Evolutionary conservation across 106 monocot species (phyloP).

Genomic region (Allium sativum): DNA sequence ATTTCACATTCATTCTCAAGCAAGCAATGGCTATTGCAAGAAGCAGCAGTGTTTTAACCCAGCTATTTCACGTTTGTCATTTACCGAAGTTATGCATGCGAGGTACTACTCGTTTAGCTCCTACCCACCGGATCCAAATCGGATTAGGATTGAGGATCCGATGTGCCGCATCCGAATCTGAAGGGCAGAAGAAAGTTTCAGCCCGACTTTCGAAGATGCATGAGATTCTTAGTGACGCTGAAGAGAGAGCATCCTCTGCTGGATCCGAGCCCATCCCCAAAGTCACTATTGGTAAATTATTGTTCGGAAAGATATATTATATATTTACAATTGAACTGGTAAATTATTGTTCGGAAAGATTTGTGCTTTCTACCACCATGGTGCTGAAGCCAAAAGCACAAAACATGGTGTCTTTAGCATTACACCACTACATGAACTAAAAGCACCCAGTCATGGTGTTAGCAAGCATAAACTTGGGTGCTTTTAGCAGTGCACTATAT

Average conservation of each 20-base stretch:
- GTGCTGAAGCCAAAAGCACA: too few relatives aligned
- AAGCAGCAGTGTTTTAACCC: slow-evolving; percentile 6
- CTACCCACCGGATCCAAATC: slow-evolving; percentile 16
- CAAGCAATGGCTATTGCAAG: slow-evolving; percentile 16
- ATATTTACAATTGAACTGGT: slow-evolving; percentile 6
- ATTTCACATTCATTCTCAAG: too few relatives aligned
- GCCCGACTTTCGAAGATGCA: slow-evolving; percentile 41
- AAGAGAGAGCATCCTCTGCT: slow-evolving; percentile 29
- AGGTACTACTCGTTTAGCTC: background rate
- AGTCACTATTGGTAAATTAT: slow-evolving; percentile 35
- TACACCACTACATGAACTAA: too few relatives aligned
- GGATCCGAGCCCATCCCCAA: slow-evolving; percentile 34
- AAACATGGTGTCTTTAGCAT: too few relatives aligned
- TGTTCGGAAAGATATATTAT: too few relatives aligned
- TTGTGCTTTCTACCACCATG: too few relatives aligned
- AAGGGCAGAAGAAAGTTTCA: slow-evolving; percentile 20
- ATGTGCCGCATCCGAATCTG: slow-evolving; percentile 21
- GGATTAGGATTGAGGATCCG: background rate
- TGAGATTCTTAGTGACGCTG: slow-evolving; percentile 40
- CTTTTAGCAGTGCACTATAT: too few relatives aligned
- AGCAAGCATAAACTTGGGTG: too few relatives aligned
- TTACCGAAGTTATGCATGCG: slow-evolving; percentile 8
- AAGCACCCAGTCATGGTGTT: too few relatives aligned
- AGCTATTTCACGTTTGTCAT: slow-evolving; percentile 10
- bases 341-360: background rate